Percentiles rank a stretch among this genome's conserved stretches.
Conservation (phyloP, 495 filamentous ascomycete species). For the Pseudevernia furfuracea region DNA sequence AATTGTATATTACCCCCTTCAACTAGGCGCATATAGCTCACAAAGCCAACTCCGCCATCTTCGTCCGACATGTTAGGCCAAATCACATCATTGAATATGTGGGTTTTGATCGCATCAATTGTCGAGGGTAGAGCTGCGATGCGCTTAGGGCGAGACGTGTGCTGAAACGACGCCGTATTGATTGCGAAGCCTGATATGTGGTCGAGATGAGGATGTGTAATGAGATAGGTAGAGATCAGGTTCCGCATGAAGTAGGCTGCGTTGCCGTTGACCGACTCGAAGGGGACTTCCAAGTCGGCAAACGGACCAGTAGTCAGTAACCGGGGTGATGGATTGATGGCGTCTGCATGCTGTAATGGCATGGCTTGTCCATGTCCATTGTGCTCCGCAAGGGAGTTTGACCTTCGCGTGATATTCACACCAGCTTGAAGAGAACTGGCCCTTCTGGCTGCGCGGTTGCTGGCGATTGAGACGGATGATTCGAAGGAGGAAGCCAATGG, state of each 20-base stretch:
- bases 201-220: slow-evolving; percentile 92
- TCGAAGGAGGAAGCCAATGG: slow-evolving; percentile 6
- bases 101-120: slow-evolving; percentile 78
- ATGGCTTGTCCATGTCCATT: slow-evolving; percentile 12
- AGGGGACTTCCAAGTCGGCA: slow-evolving; percentile 59
- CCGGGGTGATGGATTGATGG: slow-evolving; percentile 10
- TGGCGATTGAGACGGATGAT: background rate
- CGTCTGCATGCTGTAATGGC: slow-evolving; percentile 26
- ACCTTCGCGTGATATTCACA: slow-evolving; percentile 1
- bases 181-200: slow-evolving; percentile 87
- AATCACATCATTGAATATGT: slow-evolving; percentile 96
- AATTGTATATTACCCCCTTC: slow-evolving; percentile 80
- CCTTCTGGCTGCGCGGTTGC: background rate
- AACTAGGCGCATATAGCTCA: slow-evolving; percentile 80
- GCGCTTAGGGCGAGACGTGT: slow-evolving; percentile 66
- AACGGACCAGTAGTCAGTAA: slow-evolving; percentile 54
- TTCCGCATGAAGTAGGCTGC: slow-evolving; percentile 68
- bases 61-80: slow-evolving; percentile 98
- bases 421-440: slow-evolving; percentile 14
- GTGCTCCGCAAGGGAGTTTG: slow-evolving; percentile 8
- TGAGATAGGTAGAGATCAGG: slow-evolving; percentile 76
- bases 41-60: slow-evolving; percentile 83
- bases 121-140: slow-evolving; percentile 78
- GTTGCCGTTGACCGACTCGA: slow-evolving; percentile 58
- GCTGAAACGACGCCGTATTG: slow-evolving; percentile 76